Evolutionary conservation across 106 monocot genomes (phyloP).

Genomic region (Cymbidium sinense): DNA sequence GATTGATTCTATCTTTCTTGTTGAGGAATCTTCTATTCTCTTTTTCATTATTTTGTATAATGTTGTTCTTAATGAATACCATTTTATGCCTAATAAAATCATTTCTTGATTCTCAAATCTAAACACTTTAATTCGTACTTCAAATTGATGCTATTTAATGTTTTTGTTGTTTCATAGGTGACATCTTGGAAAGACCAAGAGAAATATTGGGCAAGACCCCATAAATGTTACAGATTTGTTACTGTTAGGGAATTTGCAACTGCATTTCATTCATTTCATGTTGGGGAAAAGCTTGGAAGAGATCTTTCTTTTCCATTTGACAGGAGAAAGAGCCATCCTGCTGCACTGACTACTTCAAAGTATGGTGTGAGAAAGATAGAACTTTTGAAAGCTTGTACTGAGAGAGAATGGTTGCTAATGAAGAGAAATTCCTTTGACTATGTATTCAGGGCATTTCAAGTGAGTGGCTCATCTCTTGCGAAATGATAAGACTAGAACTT

Average conservation of each 20-base stretch:
- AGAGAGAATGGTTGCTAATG: constrained; percentile 41
- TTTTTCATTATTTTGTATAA: not conserved
- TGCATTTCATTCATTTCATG: constrained; percentile 33
- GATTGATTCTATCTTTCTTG: not conserved
- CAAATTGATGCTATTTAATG: not conserved
- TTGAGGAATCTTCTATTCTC: not conserved
- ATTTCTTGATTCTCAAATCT: not conserved
- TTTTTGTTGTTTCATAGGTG: constrained; percentile 19
- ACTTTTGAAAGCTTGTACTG: constrained; percentile 25
- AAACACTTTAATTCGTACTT: not conserved
- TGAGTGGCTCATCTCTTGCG: not conserved
- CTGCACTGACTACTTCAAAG: constrained; percentile 32
- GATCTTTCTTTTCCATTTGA: constrained; percentile 34
- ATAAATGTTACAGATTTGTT: constrained; percentile 25
- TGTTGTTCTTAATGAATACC: too few species aligned
- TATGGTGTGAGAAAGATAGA: constrained; percentile 32
- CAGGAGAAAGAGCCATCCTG: constrained; percentile 32
- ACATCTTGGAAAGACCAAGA: constrained; percentile 46
- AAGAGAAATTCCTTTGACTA: constrained; percentile 50
- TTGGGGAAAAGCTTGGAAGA: constrained; percentile 17
- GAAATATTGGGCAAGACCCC: constrained; percentile 29
- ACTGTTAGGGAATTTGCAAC: constrained; percentile 27
- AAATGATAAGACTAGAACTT: not conserved
- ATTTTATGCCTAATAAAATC: not conserved
- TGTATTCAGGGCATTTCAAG: constrained; percentile 42